Evolutionary conservation across 257 asterid genomes (phyloP).

Genomic region (Solanum pinnatisectum): DNA sequence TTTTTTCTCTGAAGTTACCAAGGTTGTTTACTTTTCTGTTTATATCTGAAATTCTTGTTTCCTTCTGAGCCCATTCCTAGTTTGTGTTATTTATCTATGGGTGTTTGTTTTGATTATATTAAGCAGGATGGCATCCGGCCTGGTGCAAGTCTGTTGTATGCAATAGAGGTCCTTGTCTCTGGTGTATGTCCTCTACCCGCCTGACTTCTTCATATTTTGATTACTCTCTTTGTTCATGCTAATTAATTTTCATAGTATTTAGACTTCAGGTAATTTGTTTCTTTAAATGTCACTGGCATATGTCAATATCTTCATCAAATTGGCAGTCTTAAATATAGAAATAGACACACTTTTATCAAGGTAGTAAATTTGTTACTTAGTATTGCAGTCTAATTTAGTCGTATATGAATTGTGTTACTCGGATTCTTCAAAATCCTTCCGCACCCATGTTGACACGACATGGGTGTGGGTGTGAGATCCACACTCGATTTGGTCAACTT

Average conservation of each 20-base stretch:
- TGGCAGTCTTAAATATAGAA: background rate
- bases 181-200: conserved; percentile 50
- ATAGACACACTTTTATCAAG: background rate
- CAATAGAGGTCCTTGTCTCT: conserved; percentile 88
- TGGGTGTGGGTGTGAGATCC: background rate
- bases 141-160: conserved; percentile 89
- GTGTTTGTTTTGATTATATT: conserved; percentile 17
- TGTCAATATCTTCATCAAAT: background rate
- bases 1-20: conserved; percentile 70
- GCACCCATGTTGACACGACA: background rate
- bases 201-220: background rate
- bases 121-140: conserved; percentile 78
- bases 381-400: background rate
- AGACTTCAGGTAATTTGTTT: background rate
- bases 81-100: background rate
- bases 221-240: background rate
- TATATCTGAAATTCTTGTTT: background rate
- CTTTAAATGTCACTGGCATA: background rate
- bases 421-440: background rate
- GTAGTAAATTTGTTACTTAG: background rate
- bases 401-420: background rate
- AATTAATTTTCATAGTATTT: background rate
- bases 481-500: background rate
- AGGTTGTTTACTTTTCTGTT: conserved; percentile 37
- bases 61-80: background rate